Evolutionary conservation across 345 rosid species (phyloP), one percentile per base, ranked within the genome.

Genomic region (Citrus australasica): DNA sequence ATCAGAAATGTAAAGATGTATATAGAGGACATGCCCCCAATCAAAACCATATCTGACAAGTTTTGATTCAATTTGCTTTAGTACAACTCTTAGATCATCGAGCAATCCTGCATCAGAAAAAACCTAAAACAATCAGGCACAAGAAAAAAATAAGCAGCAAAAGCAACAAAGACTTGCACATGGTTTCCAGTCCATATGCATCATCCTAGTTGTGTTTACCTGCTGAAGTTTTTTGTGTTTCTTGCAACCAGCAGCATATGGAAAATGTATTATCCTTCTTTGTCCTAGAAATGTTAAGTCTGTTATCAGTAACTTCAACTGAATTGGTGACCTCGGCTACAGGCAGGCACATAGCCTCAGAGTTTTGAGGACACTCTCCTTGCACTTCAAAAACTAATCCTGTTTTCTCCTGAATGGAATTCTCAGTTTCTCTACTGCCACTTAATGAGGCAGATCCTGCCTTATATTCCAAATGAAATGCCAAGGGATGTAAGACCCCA

Each of bases 1-100:
- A 88, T 90, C 92, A 77, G 93, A 89, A 74, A 96, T 88, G 70
- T 92, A 94, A 9, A 96, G 95, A 87, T 96, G 98, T 78, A 92
- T 86, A 81, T 94, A 96, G 33, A 94, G 87, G 62, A 90, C 98
- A 84, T 92, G 82, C 85, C 88, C 87, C 99, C 99, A 96, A 71
- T 85, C 84, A 73, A 85, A 79, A 79, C 91, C 91, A 81, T 69
- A 85, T 78, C 76, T 84, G 38, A 59, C 64, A 83, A 96, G 89
- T 82, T 92, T 89, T 24, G 78, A 85, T 79, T 96, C 93, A 33
- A 86, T 84, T 79, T 89, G 89, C 69, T 84, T 79, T 63, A 96
- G 89, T 77, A 84, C 88, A 79, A 84, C 51, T 30, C 77, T 82
- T 66, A 96, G 88, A 84, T 96, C 99, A 82, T 92, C 93, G 76